These are phyloP conservation scores for Wickerhamomyces bisporus DNA, from an alignment of 805 yeast genomes.

Conservation along the genomic window DNA sequence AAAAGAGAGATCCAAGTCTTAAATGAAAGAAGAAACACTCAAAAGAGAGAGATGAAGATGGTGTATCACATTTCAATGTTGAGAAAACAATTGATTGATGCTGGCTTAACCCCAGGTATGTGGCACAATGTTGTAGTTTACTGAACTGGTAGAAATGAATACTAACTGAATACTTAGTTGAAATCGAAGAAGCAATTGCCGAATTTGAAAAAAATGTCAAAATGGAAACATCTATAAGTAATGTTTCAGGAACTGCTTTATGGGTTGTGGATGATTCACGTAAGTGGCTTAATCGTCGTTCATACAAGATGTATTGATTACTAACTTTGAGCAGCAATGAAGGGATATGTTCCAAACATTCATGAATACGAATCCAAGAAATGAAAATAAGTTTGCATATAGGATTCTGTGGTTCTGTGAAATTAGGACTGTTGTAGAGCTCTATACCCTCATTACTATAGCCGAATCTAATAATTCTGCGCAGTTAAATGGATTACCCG, in stretches of 20 bases:
- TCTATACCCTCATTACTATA: no score
- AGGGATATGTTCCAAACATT: constrained; percentile 49
- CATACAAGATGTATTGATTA: no score
- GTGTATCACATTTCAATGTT: constrained; percentile 62
- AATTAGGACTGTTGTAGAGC: no score
- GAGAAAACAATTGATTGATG: constrained; percentile 53
- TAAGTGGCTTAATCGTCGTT: constrained; percentile 11
- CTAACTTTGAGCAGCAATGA: constrained; percentile 33
- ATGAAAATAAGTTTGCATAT: no score
- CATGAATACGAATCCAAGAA: constrained; percentile 51
- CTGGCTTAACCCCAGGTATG: constrained; percentile 47
- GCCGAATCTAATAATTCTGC: no score
- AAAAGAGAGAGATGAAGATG: constrained; percentile 52
- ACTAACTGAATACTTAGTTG: constrained; percentile 24
- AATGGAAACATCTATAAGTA: constrained; percentile 50
- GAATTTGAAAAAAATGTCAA: constrained; percentile 57
- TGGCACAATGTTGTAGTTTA: no score
- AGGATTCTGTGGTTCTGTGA: no score
- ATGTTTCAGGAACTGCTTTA: constrained; percentile 47
- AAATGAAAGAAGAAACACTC: constrained; percentile 45
- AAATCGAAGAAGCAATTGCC: constrained; percentile 44
- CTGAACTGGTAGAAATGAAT: no score
- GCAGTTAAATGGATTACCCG: neutral
- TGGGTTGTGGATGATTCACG: constrained; percentile 53
- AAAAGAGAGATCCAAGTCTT: constrained; percentile 47